Base-by-base conservation (phyloP, 441 rosid species). In the Rhodomyrtus psidioides region DNA sequence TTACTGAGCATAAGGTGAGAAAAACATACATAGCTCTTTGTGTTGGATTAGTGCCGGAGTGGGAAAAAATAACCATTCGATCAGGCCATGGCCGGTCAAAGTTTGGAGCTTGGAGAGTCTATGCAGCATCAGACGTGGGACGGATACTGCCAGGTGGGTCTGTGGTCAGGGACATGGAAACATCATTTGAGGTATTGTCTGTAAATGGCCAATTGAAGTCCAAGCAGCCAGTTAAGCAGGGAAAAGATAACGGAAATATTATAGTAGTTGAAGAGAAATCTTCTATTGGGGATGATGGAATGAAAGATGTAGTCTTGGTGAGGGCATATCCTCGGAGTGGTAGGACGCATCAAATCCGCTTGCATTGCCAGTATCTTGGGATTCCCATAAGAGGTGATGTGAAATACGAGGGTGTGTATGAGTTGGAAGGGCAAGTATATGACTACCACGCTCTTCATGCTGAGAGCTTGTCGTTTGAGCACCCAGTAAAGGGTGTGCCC, bases 61-160 rank as follows among this genome's bases (percentile, higher is more conserved):
- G 96, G 94, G 90, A 88, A 51, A 92, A 87, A 87, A 91, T 95
- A 84, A 95, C 94, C 8, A 34, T 96, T 39, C 92, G 85, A 88
- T 97, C 99, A 26, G 99, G 99, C 81, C 99, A 97, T 88, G 99
- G 99, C 81, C 92, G 98, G 65, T 97, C 98, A 16, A 97, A 94
- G 88, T 95, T 92, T 82, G 99, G 99, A 86, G 98, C 92, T 9
- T 97, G 98, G 98, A 94, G 98, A 13, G 98, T 94, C 27, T 97
- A 97, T 84, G 93, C 98, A 82, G 93, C 91, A 58, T 89, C 90
- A 27, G 99, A 96, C 56, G 95, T 92, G 49, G 98, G 98, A 62
- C 91, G 88, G 76, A 87, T 82, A 27, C 93, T 96, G 21, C 99
- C 99, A 0, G 99, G 99, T 14, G 99, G 99, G 27, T 96, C 98